Evolutionary conservation across 371 early-diverging fungal species (phyloP).

Genomic region (Nematocida parisii): DNA sequence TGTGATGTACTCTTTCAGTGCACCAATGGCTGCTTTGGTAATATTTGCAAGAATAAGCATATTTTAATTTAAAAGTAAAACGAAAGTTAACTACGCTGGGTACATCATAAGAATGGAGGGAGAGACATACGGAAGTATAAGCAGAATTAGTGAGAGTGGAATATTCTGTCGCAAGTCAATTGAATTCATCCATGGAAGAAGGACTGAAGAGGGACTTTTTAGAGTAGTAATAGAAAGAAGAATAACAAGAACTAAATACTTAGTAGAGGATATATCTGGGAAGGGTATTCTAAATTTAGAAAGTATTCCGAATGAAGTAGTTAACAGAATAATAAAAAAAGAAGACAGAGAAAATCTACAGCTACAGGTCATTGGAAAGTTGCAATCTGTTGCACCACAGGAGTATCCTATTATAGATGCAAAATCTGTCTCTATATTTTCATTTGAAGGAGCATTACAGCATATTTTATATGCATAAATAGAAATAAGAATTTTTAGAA

Average conservation of each 20-base stretch:
- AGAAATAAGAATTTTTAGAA: not conserved
- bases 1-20: conserved; percentile 19
- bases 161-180: not conserved
- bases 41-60: conserved; percentile 19
- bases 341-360: not conserved
- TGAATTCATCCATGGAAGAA: conserved; percentile 8
- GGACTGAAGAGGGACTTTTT: conserved; percentile 20
- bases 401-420: conserved; percentile 27
- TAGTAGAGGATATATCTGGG: conserved; percentile 33
- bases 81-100: conserved; percentile 1
- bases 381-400: not conserved
- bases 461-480: not conserved
- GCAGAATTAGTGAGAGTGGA: conserved; percentile 5
- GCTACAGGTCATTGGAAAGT: conserved; percentile 16
- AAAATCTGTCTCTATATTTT: conserved; percentile 20
- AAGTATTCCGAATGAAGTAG: not conserved
- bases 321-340: not conserved
- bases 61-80: conserved; percentile 14
- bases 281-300: conserved; percentile 33
- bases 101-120: conserved; percentile 33
- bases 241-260: conserved; percentile 11
- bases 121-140: conserved; percentile 52
- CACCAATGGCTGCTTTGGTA: not conserved
- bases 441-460: conserved; percentile 9
- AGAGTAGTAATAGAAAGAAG: conserved; percentile 9